Evolutionary conservation across 2,329 filamentous ascomycete species (phyloP).

Genomic region (Curvularia hawaiiensis): DNA sequence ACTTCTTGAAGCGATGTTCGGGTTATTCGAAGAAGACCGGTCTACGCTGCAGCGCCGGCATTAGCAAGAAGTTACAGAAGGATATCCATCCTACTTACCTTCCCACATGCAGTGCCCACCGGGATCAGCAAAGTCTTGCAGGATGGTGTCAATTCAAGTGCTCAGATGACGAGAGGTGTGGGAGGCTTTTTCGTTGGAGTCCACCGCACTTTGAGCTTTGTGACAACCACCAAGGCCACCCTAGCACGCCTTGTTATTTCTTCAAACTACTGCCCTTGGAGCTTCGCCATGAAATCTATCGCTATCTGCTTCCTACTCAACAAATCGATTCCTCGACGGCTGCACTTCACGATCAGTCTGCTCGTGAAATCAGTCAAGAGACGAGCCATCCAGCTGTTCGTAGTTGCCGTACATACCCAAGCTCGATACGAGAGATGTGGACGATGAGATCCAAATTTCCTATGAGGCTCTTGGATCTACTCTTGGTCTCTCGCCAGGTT

Average conservation of each 20-base stretch:
- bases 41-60: conserved; percentile 25
- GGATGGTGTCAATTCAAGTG: conserved; percentile 34
- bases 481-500: conserved; percentile 36
- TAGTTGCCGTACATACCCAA: neutral
- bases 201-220: conserved; percentile 39
- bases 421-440: neutral
- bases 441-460: conserved; percentile 17
- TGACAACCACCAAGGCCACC: conserved; percentile 30
- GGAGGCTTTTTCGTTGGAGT: conserved; percentile 34
- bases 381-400: neutral
- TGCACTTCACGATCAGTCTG: conserved; percentile 8
- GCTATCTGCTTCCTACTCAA: conserved; percentile 35
- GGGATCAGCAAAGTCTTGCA: conserved; percentile 34
- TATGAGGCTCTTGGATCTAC: conserved; percentile 26
- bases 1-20: conserved; percentile 34
- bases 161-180: conserved; percentile 29
- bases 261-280: conserved; percentile 39
- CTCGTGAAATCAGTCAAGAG: neutral
- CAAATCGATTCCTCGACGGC: conserved; percentile 34
- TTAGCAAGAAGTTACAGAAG: conserved; percentile 30
- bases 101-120: conserved; percentile 37
- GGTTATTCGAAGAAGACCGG: conserved; percentile 37
- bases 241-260: conserved; percentile 39
- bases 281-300: conserved; percentile 38
- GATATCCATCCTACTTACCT: conserved; percentile 34